phyloP scores from a whole-genome alignment of 1,284 basidiomycete genomes.

The Papiliotrema laurentii region DNA sequence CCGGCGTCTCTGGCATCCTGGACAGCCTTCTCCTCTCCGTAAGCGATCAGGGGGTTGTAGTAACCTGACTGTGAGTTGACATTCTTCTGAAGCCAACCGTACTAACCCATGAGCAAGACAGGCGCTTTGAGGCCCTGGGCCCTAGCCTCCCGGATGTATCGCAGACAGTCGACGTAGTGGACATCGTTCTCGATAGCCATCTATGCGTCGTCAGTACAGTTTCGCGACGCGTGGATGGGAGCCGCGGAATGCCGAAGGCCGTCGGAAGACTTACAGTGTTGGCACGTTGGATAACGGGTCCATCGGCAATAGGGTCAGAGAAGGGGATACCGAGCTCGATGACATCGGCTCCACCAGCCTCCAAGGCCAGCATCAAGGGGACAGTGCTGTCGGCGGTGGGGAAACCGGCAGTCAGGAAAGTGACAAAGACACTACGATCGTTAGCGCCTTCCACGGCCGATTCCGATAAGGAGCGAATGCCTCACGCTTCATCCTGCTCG shows the following conservation, averaged over 20 bases:
- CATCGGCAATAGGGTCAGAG: slow-evolving; percentile 94
- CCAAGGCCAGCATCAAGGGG: slow-evolving; percentile 81
- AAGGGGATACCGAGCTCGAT: slow-evolving; percentile 96
- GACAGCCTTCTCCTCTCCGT: slow-evolving; percentile 91
- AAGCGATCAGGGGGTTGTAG: slow-evolving; percentile 92
- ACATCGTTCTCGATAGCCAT: slow-evolving; percentile 74
- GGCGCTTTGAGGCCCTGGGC: slow-evolving; percentile 75
- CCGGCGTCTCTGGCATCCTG: slow-evolving; percentile 81
- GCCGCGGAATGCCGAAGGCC: neutral
- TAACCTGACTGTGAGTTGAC: slow-evolving; percentile 61
- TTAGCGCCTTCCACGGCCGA: neutral
- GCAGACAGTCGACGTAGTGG: slow-evolving; percentile 70
- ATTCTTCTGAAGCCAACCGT: neutral
- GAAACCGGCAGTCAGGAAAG: slow-evolving; percentile 89
- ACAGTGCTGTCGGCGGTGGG: slow-evolving; percentile 76
- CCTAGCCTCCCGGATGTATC: slow-evolving; percentile 73
- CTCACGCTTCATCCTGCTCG: slow-evolving; percentile 37
- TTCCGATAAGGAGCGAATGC: slow-evolving; percentile 1
- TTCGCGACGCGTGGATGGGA: neutral
- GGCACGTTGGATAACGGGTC: slow-evolving; percentile 83
- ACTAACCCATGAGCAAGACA: slow-evolving; percentile 85
- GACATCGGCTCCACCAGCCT: slow-evolving; percentile 87
- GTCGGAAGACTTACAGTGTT: slow-evolving; percentile 66
- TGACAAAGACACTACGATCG: slow-evolving; percentile 67
- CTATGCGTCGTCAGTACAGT: slow-evolving; percentile 48